These are phyloP conservation scores for Chamaecrista fasciculata DNA, from an alignment of 306 rosid species.

Conservation along the genomic window DNA sequence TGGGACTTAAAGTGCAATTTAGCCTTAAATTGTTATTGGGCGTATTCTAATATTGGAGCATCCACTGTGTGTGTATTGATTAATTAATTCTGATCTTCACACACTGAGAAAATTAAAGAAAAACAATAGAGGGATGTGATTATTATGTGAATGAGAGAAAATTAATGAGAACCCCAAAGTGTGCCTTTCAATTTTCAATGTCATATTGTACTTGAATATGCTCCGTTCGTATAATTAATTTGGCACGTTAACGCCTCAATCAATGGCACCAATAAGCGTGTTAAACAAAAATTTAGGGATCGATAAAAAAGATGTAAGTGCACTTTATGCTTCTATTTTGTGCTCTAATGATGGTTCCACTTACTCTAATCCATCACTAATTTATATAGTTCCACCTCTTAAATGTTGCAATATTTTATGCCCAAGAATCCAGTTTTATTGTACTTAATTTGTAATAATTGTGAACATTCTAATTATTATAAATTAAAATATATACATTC, in stretches of 20 bases:
- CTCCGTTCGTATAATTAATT: conserved; percentile 5
- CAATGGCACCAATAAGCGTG: conserved; percentile 33
- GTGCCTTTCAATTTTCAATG: not conserved
- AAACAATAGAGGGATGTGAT: too few species aligned
- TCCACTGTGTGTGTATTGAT: too few species aligned
- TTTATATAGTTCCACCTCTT: conserved; percentile 1
- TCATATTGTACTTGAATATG: conserved; percentile 25
- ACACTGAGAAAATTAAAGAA: too few species aligned
- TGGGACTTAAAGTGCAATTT: too few species aligned
- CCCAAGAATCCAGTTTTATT: conserved; percentile 26
- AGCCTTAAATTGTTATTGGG: too few species aligned
- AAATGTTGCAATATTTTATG: not conserved
- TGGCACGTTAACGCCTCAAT: conserved; percentile 26
- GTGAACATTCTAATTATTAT: conserved; percentile 41
- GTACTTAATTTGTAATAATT: conserved; percentile 37
- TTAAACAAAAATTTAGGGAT: conserved; percentile 29
- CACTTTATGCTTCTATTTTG: conserved; percentile 28
- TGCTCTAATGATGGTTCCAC: conserved; percentile 23
- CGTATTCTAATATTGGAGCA: too few species aligned
- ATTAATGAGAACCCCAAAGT: too few species aligned
- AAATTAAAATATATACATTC: conserved; percentile 35
- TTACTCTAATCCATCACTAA: conserved; percentile 13
- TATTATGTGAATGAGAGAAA: too few species aligned
- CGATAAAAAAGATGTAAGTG: conserved; percentile 10
- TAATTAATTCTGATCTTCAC: too few species aligned